Percentiles rank a stretch among this genome's conserved stretches.
phyloP scores from a whole-genome alignment of 2,329 filamentous ascomycete species.

The Onygenales sp. region DNA sequence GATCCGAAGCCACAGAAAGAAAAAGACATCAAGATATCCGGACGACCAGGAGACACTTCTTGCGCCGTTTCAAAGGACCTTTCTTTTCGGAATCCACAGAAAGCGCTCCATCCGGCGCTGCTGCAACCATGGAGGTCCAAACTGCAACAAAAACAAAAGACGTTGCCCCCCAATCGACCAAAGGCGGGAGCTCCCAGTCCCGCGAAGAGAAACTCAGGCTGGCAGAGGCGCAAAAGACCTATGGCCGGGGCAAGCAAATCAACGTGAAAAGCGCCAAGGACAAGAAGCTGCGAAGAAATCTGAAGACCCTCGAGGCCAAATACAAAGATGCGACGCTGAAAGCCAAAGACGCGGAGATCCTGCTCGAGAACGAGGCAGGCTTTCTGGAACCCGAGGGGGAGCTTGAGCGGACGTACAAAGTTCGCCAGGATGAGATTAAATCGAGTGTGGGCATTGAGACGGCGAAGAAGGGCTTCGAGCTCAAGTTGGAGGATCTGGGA shows the following conservation, averaged over 20 bases:
- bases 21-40: not conserved
- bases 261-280: conserved; percentile 66
- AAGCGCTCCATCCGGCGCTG: not conserved
- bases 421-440: conserved; percentile 78
- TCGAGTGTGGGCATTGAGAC: conserved; percentile 67
- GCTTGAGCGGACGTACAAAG: conserved; percentile 84
- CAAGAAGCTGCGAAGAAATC: conserved; percentile 76
- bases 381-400: conserved; percentile 83
- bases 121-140: conserved; percentile 11
- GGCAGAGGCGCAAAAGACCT: conserved; percentile 56
- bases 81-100: not conserved
- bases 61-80: not conserved
- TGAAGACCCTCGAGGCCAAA: conserved; percentile 70
- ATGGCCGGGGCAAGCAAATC: conserved; percentile 75
- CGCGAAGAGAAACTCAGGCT: conserved; percentile 31
- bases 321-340: conserved; percentile 71
- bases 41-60: not conserved
- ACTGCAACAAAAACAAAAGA: conserved; percentile 20
- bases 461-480: conserved; percentile 85
- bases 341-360: conserved; percentile 90
- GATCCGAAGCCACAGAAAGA: conserved; percentile 11
- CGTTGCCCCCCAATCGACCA: not conserved
- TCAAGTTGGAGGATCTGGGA: conserved; percentile 72
- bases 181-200: conserved; percentile 17
- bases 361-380: conserved; percentile 76